phyloP scores from a whole-genome alignment of 139 green algal genomes.

The Chlamydomonas sphaeroides region DNA sequence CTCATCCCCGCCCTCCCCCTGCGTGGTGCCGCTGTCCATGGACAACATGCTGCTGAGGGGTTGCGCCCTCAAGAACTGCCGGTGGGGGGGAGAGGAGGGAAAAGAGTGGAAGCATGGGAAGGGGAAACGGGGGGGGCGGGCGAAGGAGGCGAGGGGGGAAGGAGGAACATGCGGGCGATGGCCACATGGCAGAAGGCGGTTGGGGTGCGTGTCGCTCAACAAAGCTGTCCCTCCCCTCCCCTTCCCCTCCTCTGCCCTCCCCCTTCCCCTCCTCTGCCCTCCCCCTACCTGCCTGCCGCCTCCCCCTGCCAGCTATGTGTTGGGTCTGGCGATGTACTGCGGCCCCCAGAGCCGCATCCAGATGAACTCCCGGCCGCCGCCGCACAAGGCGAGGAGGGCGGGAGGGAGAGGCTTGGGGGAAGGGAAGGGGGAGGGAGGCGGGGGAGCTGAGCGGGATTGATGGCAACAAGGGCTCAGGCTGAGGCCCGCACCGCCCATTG shows the following conservation, averaged over 20 bases:
- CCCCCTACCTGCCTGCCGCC: background rate
- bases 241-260: background rate
- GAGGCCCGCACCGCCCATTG: background rate
- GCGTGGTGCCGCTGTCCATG: slow-evolving; percentile 26
- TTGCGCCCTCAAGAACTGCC: slow-evolving; percentile 72
- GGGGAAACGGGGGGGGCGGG: background rate
- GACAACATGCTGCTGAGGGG: slow-evolving; percentile 75
- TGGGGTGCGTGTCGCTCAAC: too few species aligned
- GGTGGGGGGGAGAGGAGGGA: slow-evolving; percentile 27
- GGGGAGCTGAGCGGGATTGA: too few species aligned
- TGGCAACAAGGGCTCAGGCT: background rate
- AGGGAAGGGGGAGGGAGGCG: background rate
- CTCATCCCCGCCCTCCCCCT: too few species aligned
- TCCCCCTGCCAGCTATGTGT: slow-evolving; percentile 34
- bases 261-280: too few species aligned
- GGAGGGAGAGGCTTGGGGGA: background rate
- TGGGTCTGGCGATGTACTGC: slow-evolving; percentile 66
- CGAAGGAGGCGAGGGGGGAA: too few species aligned
- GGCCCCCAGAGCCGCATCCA: slow-evolving; percentile 73
- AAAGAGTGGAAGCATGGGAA: too few species aligned
- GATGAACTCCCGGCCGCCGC: slow-evolving; percentile 63
- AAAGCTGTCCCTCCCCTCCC: too few species aligned
- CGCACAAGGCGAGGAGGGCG: slow-evolving; percentile 47
- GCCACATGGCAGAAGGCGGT: too few species aligned
- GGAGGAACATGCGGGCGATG: too few species aligned